Conservation (phyloP, 768 basidiomycete species). For the Macrolepiota dolichaula region DNA sequence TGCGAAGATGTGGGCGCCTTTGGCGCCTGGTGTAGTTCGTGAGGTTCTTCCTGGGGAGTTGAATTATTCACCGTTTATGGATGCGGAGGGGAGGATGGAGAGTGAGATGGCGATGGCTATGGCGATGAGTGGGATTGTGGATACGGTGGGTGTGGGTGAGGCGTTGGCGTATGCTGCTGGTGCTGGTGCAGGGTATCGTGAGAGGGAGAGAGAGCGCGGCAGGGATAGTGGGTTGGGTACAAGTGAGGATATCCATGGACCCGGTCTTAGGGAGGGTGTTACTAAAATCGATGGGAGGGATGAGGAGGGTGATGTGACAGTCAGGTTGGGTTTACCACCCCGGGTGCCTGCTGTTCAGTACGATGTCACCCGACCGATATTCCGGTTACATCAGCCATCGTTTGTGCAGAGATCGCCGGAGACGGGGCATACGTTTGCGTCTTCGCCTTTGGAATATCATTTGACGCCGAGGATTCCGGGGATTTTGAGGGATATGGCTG, state of each 20-base stretch:
- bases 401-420: conserved; percentile 1
- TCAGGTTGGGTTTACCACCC: conserved; percentile 1
- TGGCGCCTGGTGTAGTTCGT: conserved; percentile 40
- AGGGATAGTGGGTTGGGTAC: conserved; percentile 46
- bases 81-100: conserved; percentile 18
- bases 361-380: conserved; percentile 28
- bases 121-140: conserved; percentile 17
- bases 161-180: conserved; percentile 54
- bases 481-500: background rate
- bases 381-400: conserved; percentile 14
- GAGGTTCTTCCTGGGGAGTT: conserved; percentile 44
- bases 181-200: conserved; percentile 21
- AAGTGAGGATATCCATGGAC: conserved; percentile 34
- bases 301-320: conserved; percentile 2
- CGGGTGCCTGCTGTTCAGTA: conserved; percentile 30
- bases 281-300: conserved; percentile 9
- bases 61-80: conserved; percentile 44
- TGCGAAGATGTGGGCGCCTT: conserved; percentile 50
- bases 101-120: conserved; percentile 10
- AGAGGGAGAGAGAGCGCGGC: conserved; percentile 8
- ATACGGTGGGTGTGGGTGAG: conserved; percentile 61
- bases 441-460: conserved; percentile 15
- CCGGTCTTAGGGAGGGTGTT: background rate
- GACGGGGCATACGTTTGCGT: conserved; percentile 19
- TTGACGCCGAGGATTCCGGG: conserved; percentile 9